Evolutionary conservation across 2,329 filamentous ascomycete species (phyloP).

Genomic region (Trichophyton equinum): DNA sequence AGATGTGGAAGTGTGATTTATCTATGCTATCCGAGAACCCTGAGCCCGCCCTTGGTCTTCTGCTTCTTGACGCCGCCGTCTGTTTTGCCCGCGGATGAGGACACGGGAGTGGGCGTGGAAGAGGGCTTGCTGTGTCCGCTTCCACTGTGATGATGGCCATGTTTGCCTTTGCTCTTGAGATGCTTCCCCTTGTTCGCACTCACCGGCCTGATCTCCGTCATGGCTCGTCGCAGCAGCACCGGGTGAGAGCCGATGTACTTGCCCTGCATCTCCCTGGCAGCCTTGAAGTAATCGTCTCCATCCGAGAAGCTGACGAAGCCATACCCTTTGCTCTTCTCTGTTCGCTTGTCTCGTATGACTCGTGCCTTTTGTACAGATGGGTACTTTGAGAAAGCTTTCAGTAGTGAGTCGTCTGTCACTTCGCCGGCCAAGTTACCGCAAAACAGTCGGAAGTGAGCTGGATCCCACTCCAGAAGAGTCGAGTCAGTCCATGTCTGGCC

Average conservation of each 20-base stretch:
- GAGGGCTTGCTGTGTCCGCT: slow-evolving; percentile 20
- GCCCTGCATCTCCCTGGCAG: slow-evolving; percentile 94
- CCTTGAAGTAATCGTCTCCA: slow-evolving; percentile 90
- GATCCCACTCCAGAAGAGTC: slow-evolving; percentile 87
- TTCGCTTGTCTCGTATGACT: slow-evolving; percentile 89
- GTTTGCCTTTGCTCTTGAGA: slow-evolving; percentile 33
- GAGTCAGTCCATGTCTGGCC: slow-evolving; percentile 88
- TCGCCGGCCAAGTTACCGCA: slow-evolving; percentile 95
- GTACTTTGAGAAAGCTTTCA: slow-evolving; percentile 88
- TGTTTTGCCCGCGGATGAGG: slow-evolving; percentile 22
- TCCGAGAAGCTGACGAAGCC: slow-evolving; percentile 95
- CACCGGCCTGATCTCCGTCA: slow-evolving; percentile 75
- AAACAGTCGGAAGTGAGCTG: slow-evolving; percentile 84
- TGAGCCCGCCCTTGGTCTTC: slow-evolving; percentile 36
- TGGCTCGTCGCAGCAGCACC: slow-evolving; percentile 73
- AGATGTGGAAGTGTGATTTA: no score
- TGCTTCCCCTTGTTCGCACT: slow-evolving; percentile 54
- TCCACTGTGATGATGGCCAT: slow-evolving; percentile 20
- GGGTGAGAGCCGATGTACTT: slow-evolving; percentile 99
- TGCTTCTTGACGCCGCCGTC: slow-evolving; percentile 35
- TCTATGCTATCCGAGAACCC: slow-evolving; percentile 27
- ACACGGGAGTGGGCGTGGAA: neutral
- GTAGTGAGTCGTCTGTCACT: slow-evolving; percentile 86
- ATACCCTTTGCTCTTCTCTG: slow-evolving; percentile 89
- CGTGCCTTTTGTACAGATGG: slow-evolving; percentile 80